A percentile compares a stretch with the other conserved stretches of the same genome.
These are phyloP conservation scores for Xylariaceae sp. DNA, from an alignment of 2,329 filamentous ascomycete genomes.

Conservation along the genomic window DNA sequence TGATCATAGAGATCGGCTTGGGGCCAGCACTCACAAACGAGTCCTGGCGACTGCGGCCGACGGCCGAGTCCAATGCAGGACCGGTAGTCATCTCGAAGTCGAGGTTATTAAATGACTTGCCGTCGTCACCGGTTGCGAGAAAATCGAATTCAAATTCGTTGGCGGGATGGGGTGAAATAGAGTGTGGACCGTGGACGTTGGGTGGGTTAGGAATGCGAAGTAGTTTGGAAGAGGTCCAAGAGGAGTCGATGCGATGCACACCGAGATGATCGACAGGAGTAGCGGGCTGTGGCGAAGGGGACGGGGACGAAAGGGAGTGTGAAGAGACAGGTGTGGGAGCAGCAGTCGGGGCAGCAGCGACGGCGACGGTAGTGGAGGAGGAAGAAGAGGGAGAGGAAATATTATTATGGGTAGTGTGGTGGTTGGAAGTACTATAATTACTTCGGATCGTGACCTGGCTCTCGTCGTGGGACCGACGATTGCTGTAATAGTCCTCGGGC, in stretches of 20 bases:
- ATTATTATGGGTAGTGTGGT: constrained; percentile 21
- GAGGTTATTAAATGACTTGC: constrained; percentile 22
- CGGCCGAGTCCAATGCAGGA: constrained; percentile 51
- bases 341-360: constrained; percentile 13
- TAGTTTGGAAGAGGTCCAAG: constrained; percentile 32
- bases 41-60: constrained; percentile 56
- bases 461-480: constrained; percentile 16
- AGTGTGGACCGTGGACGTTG: constrained; percentile 22
- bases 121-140: constrained; percentile 11
- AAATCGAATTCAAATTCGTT: constrained; percentile 28
- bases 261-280: constrained; percentile 37
- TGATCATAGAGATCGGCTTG: constrained; percentile 62
- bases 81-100: constrained; percentile 54
- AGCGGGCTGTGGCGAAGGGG: constrained; percentile 40
- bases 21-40: constrained; percentile 61
- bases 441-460: constrained; percentile 14
- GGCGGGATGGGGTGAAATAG: constrained; percentile 15
- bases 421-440: constrained; percentile 17
- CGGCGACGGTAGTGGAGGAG: constrained; percentile 22
- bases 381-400: constrained; percentile 18
- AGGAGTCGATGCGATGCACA: constrained; percentile 26
- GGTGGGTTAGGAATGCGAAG: constrained; percentile 31
- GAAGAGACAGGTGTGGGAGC: constrained; percentile 36
- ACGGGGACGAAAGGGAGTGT: constrained; percentile 35
- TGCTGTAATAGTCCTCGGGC: constrained; percentile 14